Evolutionary conservation across 768 basidiomycete genomes (phyloP).

Genomic region (Tephrocybe sp.): DNA sequence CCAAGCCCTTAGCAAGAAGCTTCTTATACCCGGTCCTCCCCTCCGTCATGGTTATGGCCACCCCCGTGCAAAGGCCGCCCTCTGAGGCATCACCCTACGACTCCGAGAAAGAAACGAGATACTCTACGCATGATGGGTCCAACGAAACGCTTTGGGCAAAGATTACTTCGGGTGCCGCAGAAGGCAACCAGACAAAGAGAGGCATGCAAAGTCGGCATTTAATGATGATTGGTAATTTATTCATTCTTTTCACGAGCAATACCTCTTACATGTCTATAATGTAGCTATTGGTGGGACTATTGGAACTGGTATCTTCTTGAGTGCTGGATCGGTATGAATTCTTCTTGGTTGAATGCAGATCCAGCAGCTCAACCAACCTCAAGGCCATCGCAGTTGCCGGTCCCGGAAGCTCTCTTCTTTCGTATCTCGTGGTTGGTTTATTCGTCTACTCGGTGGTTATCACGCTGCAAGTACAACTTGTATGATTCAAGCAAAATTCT

Average conservation of each 20-base stretch:
- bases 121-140: not conserved
- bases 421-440: constrained; percentile 55
- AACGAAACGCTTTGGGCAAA: constrained; percentile 3
- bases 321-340: constrained; percentile 47
- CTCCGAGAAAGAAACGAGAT: not conserved
- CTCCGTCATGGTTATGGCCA: too few species aligned
- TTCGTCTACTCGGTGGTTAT: constrained; percentile 64
- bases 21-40: too few species aligned
- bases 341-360: not conserved
- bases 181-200: constrained; percentile 22
- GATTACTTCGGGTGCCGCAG: constrained; percentile 10
- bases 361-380: not conserved
- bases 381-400: constrained; percentile 56
- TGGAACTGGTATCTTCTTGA: constrained; percentile 60
- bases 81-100: not conserved
- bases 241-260: too few species aligned
- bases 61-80: too few species aligned
- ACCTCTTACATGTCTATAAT: not conserved
- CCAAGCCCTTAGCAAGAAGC: too few species aligned
- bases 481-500: not conserved
- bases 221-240: constrained; percentile 28
- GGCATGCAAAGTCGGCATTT: constrained; percentile 28
- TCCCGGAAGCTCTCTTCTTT: constrained; percentile 58
- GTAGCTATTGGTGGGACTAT: constrained; percentile 55
- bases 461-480: constrained; percentile 36